Conservation (phyloP, 257 asterid species). For the Vinca minor region DNA sequence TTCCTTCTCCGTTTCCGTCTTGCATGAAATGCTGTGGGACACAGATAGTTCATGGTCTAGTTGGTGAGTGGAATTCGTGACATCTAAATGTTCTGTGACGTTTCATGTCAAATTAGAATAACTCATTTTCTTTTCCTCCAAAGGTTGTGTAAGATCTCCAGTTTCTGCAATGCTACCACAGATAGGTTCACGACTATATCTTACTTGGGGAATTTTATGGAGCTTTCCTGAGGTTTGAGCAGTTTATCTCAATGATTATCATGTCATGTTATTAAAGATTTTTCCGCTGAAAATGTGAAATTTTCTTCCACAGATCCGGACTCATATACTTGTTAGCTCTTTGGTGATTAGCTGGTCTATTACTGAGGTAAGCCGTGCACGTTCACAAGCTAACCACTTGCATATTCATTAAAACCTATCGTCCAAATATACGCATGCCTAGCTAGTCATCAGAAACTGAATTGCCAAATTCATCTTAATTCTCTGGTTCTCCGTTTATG, state of each 20-base stretch:
- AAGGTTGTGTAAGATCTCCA: slow-evolving; percentile 87
- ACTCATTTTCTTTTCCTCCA: slow-evolving; percentile 1
- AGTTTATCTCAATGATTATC: not conserved
- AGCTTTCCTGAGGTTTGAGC: slow-evolving; percentile 68
- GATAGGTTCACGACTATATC: slow-evolving; percentile 69
- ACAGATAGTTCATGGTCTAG: slow-evolving; percentile 45
- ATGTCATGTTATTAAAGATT: not conserved
- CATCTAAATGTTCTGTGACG: not conserved
- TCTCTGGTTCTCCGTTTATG: too few relatives aligned
- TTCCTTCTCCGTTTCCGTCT: not conserved
- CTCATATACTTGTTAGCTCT: slow-evolving; percentile 55
- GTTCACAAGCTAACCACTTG: slow-evolving; percentile 3
- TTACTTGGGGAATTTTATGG: slow-evolving; percentile 81
- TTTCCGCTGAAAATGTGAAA: slow-evolving; percentile 6
- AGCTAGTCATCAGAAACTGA: not conserved
- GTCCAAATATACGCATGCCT: not conserved
- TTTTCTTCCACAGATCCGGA: slow-evolving; percentile 32
- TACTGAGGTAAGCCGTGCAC: slow-evolving; percentile 42
- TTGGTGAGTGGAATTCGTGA: slow-evolving; percentile 21
- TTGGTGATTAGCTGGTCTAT: slow-evolving; percentile 85
- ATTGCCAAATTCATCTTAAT: too few relatives aligned
- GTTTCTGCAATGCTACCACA: slow-evolving; percentile 84
- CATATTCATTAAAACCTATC: not conserved
- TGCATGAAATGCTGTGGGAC: slow-evolving; percentile 4
- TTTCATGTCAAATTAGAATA: not conserved